phyloP scores from a whole-genome alignment of 768 basidiomycete species.

The Suillus variegatus region DNA sequence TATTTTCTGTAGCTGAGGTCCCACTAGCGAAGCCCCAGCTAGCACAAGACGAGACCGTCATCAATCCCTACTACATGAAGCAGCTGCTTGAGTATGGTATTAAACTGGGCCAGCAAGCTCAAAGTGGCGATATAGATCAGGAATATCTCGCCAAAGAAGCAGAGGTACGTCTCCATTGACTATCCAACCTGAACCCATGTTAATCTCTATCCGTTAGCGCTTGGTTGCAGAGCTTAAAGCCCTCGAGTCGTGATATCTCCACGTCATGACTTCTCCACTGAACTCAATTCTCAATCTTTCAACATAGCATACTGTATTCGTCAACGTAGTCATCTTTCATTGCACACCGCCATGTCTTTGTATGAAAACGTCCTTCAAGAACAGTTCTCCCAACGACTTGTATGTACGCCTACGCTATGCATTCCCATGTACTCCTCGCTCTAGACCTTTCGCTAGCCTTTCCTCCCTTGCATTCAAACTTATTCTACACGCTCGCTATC shows the following conservation, averaged over 20 bases:
- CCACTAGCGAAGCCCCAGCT: conserved; percentile 36
- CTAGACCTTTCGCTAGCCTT: conserved; percentile 1
- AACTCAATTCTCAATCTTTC: conserved; percentile 9
- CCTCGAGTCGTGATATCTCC: conserved; percentile 37
- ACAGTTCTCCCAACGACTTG: conserved; percentile 22
- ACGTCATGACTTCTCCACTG: neutral
- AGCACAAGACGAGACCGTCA: conserved; percentile 62
- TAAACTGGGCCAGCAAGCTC: conserved; percentile 48
- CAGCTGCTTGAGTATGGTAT: conserved; percentile 76
- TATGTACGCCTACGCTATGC: conserved; percentile 32
- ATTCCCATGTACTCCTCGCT: conserved; percentile 9
- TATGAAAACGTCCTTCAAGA: conserved; percentile 26
- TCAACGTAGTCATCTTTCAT: conserved; percentile 21
- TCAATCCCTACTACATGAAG: conserved; percentile 78
- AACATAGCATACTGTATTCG: conserved; percentile 30
- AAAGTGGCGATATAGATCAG: conserved; percentile 41
- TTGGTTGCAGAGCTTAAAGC: conserved; percentile 65
- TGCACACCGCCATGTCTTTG: conserved; percentile 26
- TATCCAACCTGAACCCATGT: conserved; percentile 3
- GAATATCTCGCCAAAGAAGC: conserved; percentile 55
- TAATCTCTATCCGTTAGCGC: conserved; percentile 40
- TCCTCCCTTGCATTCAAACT: conserved; percentile 21
- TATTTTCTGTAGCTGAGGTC: conserved; percentile 22
- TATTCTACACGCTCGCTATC: conserved; percentile 27
- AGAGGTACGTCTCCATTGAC: conserved; percentile 42